Conservation (phyloP, 2,329 filamentous ascomycete genomes). For the Phialophora expanda region DNA sequence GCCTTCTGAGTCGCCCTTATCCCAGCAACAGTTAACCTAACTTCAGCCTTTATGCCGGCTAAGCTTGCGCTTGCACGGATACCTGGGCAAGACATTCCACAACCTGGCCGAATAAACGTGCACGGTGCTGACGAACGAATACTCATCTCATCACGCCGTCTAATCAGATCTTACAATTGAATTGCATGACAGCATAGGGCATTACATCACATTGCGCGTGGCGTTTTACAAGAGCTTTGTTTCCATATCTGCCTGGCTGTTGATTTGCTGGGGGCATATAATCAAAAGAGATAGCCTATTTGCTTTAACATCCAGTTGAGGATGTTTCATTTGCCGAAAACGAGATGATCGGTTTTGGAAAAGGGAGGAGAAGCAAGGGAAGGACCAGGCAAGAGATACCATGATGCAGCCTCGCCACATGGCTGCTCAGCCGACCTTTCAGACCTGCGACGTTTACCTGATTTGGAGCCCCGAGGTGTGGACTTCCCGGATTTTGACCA, state of each 20-base stretch:
- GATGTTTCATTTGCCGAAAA: neutral
- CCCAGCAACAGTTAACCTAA: neutral
- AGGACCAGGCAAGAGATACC: neutral
- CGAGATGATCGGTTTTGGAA: neutral
- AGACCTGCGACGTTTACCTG: neutral
- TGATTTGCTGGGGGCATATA: neutral
- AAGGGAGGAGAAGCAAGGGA: neutral
- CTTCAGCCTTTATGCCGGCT: neutral
- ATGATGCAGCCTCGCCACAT: neutral
- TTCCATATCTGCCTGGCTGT: constrained; percentile 1
- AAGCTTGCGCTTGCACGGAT: neutral
- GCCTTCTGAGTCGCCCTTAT: neutral
- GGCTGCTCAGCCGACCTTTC: neutral
- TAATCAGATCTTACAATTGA: constrained; percentile 6
- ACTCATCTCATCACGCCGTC: constrained; percentile 7
- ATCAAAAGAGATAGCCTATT: constrained; percentile 18
- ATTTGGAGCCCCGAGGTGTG: neutral
- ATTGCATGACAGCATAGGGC: constrained; percentile 16
- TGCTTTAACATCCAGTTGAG: neutral
- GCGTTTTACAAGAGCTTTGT: constrained; percentile 3
- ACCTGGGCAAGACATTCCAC: neutral
- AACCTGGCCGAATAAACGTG: neutral
- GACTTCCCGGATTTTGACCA: neutral
- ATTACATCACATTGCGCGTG: constrained; percentile 14
- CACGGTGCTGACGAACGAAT: neutral